These are phyloP conservation scores for Xylaria sp. DNA, from an alignment of 2,329 filamentous ascomycete species.

Conservation along the genomic window DNA sequence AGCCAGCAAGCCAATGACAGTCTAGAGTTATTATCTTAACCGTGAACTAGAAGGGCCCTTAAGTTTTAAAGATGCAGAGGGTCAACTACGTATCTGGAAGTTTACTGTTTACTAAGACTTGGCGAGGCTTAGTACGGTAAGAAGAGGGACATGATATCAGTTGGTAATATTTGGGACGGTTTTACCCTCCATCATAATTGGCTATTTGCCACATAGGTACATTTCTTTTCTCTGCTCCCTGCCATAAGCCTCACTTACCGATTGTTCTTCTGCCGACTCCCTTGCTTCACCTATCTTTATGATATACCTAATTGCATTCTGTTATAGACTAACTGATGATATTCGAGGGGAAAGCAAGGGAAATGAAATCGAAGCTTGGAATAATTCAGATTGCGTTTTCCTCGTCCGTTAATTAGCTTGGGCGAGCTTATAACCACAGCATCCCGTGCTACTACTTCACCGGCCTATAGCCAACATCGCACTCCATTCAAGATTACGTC, in stretches of 20 bases:
- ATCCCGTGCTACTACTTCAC: neutral
- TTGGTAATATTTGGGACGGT: conserved; percentile 18
- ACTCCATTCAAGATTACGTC: neutral
- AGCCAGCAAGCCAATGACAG: neutral
- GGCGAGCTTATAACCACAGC: neutral
- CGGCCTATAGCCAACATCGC: neutral
- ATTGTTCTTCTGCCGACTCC: neutral
- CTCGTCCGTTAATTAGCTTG: neutral
- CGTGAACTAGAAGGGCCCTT: neutral
- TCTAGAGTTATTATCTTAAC: neutral
- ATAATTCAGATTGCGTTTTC: neutral
- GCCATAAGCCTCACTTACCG: neutral
- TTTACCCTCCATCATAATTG: neutral
- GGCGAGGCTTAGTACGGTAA: neutral
- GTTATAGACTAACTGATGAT: neutral
- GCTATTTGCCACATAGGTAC: conserved; percentile 11
- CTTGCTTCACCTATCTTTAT: neutral
- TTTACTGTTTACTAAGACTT: neutral
- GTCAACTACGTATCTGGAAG: neutral
- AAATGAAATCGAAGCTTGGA: neutral
- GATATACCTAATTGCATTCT: neutral
- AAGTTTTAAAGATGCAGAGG: neutral
- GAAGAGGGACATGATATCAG: neutral
- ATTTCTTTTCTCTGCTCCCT: neutral
- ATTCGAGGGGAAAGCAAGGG: neutral